Base-by-base conservation (phyloP, 345 rosid genomes). In the Garcia nutans region DNA sequence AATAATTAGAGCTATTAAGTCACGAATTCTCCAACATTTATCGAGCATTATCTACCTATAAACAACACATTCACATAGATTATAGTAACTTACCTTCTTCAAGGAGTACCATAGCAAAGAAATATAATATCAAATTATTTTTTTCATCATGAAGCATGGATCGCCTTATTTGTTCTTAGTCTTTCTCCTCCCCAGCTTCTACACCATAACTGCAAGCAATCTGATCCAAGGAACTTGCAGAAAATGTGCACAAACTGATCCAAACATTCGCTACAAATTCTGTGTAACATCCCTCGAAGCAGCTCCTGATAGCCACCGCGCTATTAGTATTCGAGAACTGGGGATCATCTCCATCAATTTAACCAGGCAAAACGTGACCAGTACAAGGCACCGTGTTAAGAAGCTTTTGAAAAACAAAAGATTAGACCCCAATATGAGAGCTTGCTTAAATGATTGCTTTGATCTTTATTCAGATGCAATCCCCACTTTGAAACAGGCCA, bases 401-500 rank as follows among this genome's bases (percentile, higher is more conserved):
- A 47, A 76, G 33, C 84, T 88, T 9, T 41, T 86, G 68, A 71
- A 71, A 80, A 75, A 78, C 71, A 83, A 77, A 55, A 76, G 69
- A 65, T 12, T 58, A 74, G 87, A 85, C 17, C 86, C 86, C 0
- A 80, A 50, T 44, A 6, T 74, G 0, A 70, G 65, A 56, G 69
- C 81, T 1, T 76, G 92, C 70, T 67, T 91, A 58, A n/a, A 61
- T 1, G 92, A 89, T 59, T 89, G 96, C 81, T 65, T 79, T 15
- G 84, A 84, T 15, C 86, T 91, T 20, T 91, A 89, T 70, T 84
- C 93, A 0, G 86, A 87, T 57, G 86, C 88, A 16, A 69, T 79
- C 49, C 67, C 81, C 10, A 50, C 85, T 1, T 61, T 83, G 49
- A 75, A 65, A 47, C 69, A 88, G 74, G 89, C 86, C 44, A 17